A percentile compares a stretch with the other conserved stretches of the same genome.
These are phyloP conservation scores for Zygosaccharomyces sapae DNA, from an alignment of 1,139 yeast species.

Conservation along the genomic window DNA sequence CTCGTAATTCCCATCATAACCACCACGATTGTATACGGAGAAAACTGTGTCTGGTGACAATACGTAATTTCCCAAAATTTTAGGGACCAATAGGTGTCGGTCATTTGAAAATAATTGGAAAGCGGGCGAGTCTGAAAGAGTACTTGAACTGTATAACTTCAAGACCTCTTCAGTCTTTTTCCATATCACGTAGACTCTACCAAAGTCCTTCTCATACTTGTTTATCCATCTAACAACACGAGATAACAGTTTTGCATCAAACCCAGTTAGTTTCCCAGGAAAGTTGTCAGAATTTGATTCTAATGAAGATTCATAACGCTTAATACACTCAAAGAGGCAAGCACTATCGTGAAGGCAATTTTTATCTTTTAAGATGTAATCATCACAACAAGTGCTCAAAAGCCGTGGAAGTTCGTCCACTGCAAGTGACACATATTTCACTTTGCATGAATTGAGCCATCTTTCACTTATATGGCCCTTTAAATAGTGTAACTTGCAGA, in stretches of 20 bases:
- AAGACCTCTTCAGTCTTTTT: constrained; percentile 5
- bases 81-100: constrained; percentile 3
- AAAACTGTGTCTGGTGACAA: constrained; percentile 1
- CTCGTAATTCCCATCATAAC: background rate
- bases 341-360: background rate
- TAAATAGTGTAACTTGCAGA: background rate
- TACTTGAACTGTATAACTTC: background rate
- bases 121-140: background rate
- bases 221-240: constrained; percentile 3
- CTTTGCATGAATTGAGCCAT: background rate
- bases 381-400: background rate
- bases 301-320: background rate
- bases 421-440: background rate
- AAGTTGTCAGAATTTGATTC: background rate
- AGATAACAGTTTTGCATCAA: background rate
- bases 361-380: background rate
- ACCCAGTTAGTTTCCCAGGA: background rate
- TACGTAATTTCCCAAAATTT: constrained; percentile 3
- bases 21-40: background rate
- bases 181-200: constrained; percentile 7
- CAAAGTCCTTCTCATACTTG: constrained; percentile 1
- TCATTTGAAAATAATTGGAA: constrained; percentile 3
- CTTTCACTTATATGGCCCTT: background rate
- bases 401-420: background rate
- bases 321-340: background rate